Percentiles rank a stretch among this genome's conserved stretches.
Evolutionary conservation across 306 rosid genomes (phyloP).

Genomic region (Citrullus mucosospermus): DNA sequence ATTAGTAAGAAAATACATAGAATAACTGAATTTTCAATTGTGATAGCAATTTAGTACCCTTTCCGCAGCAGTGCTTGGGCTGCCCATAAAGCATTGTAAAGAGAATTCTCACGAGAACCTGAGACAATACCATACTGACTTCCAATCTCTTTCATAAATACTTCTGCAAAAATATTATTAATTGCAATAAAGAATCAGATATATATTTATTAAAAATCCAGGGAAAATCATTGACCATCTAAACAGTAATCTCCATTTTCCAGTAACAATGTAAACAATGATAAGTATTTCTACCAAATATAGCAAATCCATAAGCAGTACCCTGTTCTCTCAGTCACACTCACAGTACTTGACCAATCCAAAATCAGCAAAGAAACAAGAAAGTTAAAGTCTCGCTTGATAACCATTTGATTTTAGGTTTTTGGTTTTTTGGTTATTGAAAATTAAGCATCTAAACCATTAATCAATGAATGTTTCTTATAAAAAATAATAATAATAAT

Average conservation of each 20-base stretch:
- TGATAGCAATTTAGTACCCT: constrained; percentile 37
- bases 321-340: background rate
- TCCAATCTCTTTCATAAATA: constrained; percentile 61
- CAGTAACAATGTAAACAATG: background rate
- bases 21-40: background rate
- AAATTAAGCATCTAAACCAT: no score
- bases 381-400: background rate
- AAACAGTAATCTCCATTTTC: background rate
- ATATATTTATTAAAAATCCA: background rate
- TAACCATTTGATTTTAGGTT: background rate
- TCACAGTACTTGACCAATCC: background rate
- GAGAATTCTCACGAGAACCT: constrained; percentile 71
- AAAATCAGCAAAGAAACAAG: background rate
- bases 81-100: constrained; percentile 84
- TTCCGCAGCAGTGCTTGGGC: constrained; percentile 88
- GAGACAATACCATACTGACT: constrained; percentile 63
- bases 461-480: no score
- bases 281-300: background rate
- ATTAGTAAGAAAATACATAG: background rate
- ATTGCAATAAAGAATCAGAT: background rate
- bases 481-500: no score
- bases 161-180: constrained; percentile 33
- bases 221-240: background rate
- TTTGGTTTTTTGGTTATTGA: background rate
- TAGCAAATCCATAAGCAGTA: background rate